Evolutionary conservation across 164 flowering plant species (phyloP).

Genomic region (Macadamia tetraphylla): DNA sequence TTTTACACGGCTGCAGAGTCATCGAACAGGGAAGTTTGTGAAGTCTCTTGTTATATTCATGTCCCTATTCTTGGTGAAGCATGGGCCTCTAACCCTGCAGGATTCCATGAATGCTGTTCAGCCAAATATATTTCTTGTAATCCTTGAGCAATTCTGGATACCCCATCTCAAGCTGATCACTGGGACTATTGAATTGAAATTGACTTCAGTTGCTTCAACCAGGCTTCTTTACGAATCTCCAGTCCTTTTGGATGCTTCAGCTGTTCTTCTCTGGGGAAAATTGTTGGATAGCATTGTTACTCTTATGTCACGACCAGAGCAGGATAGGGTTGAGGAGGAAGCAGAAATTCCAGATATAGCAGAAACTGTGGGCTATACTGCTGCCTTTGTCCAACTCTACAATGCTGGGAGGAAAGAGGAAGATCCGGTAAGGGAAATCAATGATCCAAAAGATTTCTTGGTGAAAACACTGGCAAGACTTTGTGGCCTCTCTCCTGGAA

Average conservation of each 20-base stretch:
- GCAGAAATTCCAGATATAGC: constrained; percentile 82
- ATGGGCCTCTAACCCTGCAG: constrained; percentile 55
- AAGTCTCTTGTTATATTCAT: constrained; percentile 75
- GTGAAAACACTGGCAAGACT: constrained; percentile 59
- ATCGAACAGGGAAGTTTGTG: constrained; percentile 46
- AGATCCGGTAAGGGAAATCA: constrained; percentile 75
- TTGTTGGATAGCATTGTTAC: constrained; percentile 83
- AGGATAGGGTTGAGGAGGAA: constrained; percentile 80
- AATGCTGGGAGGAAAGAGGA: constrained; percentile 93
- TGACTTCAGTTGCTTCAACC: constrained; percentile 79
- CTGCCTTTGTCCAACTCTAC: constrained; percentile 67
- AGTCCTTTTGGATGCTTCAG: constrained; percentile 50
- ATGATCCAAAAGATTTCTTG: constrained; percentile 71
- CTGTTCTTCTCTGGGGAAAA: constrained; percentile 64
- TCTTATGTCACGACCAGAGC: constrained; percentile 74
- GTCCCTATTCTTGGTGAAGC: constrained; percentile 88
- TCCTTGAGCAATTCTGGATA: constrained; percentile 80
- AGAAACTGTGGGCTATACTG: constrained; percentile 65
- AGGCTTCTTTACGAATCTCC: constrained; percentile 78
- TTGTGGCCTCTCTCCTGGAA: constrained; percentile 63
- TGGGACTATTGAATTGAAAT: constrained; percentile 67
- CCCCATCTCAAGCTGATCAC: constrained; percentile 79
- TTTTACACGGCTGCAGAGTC: constrained; percentile 48
- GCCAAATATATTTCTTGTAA: constrained; percentile 41
- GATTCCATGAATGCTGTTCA: constrained; percentile 71